Evolutionary conservation across 129 eudicot species (phyloP).

Genomic region (Escallonia herrerae): DNA sequence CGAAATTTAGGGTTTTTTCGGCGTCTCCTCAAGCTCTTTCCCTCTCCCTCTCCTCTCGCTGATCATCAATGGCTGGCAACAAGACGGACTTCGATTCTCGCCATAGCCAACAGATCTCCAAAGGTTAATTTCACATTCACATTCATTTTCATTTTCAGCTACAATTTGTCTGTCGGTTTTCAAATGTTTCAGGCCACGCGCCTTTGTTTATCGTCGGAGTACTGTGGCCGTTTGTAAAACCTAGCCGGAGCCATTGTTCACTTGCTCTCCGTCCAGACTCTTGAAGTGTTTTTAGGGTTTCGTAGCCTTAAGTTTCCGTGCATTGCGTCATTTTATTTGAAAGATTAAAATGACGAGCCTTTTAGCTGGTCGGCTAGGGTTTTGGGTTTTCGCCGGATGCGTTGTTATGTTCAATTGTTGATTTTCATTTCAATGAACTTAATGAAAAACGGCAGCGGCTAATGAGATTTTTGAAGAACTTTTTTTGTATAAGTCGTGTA

Average conservation of each 20-base stretch:
- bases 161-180: too few species aligned
- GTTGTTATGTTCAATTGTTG: too few species aligned
- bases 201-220: not conserved
- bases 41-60: not conserved
- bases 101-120: constrained; percentile 11
- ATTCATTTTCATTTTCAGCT: not conserved
- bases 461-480: too few species aligned
- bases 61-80: constrained; percentile 4
- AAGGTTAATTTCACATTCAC: constrained; percentile 3
- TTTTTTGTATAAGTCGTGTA: too few species aligned
- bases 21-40: not conserved
- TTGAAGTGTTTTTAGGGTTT: too few species aligned
- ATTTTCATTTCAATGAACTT: too few species aligned
- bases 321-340: too few species aligned
- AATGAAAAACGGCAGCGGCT: too few species aligned
- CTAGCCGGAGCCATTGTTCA: not conserved
- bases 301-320: too few species aligned
- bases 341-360: too few species aligned
- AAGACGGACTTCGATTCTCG: constrained; percentile 11
- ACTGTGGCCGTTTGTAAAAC: not conserved
- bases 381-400: too few species aligned
- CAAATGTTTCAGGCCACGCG: not conserved
- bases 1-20: not conserved
- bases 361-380: too few species aligned
- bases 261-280: not conserved